Evolutionary conservation across 345 rosid genomes (phyloP).

Genomic region (Acer negundo): DNA sequence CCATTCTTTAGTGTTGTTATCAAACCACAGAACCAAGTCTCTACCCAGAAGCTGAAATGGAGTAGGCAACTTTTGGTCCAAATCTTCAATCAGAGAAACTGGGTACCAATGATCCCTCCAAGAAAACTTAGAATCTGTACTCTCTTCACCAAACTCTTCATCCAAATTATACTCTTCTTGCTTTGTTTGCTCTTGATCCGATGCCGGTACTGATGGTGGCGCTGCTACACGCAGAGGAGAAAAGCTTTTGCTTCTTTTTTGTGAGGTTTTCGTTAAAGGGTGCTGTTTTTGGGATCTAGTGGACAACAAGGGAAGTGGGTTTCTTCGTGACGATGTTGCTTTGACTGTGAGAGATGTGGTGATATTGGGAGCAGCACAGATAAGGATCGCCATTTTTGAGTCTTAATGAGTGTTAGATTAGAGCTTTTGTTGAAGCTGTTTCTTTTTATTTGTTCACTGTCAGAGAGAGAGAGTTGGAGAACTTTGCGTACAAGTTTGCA

Average conservation of each 20-base stretch:
- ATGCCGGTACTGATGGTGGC: constrained; percentile 48
- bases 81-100: constrained; percentile 82
- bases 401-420: not conserved
- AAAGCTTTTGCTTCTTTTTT: constrained; percentile 8
- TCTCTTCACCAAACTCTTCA: constrained; percentile 56
- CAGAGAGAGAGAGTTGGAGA: not conserved
- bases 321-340: constrained; percentile 9
- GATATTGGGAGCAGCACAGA: constrained; percentile 21
- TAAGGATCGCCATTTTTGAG: constrained; percentile 25
- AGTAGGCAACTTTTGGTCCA: constrained; percentile 74
- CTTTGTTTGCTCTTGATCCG: constrained; percentile 33
- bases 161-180: constrained; percentile 32
- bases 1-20: constrained; percentile 62
- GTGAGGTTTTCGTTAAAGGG: constrained; percentile 14
- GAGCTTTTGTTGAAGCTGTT: constrained; percentile 1
- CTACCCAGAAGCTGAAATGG: constrained; percentile 95
- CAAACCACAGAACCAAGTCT: constrained; percentile 94
- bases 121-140: constrained; percentile 57
- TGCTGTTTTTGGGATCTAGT: constrained; percentile 23
- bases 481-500: constrained; percentile 35
- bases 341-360: constrained; percentile 12
- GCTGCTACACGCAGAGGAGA: constrained; percentile 59
- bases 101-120: constrained; percentile 99
- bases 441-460: not conserved
- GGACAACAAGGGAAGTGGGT: constrained; percentile 14